Conservation (phyloP, 192 early-diverging fungal genomes). For the Jimgerdemannia flammicorona region DNA sequence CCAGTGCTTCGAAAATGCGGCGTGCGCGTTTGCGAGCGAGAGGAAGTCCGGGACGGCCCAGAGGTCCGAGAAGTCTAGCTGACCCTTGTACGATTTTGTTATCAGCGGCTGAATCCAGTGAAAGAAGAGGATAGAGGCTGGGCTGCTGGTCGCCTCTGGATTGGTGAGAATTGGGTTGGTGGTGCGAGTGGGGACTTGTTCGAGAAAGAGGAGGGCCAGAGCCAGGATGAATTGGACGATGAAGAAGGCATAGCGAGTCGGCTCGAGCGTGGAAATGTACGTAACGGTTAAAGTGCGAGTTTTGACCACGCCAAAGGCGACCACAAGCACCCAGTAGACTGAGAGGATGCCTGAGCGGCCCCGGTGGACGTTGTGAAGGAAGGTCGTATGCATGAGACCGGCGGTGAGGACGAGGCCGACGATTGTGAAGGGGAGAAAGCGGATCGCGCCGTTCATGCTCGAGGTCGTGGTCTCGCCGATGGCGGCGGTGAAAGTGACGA, state of each 20-base stretch:
- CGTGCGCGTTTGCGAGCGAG: neutral
- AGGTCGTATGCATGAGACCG: neutral
- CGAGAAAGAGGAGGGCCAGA: neutral
- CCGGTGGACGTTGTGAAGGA: neutral
- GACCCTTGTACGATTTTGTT: neutral
- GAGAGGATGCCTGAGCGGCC: neutral
- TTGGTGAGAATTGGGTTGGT: neutral
- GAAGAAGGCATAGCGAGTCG: neutral
- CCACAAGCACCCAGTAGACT: neutral
- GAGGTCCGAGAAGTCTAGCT: neutral
- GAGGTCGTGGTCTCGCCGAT: neutral
- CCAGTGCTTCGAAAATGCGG: slow-evolving; percentile 67
- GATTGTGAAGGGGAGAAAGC: neutral
- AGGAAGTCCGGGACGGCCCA: neutral
- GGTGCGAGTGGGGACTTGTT: neutral
- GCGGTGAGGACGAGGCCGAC: neutral
- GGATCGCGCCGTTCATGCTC: neutral
- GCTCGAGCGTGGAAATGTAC: neutral
- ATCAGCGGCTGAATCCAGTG: neutral
- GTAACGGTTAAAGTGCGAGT: neutral
- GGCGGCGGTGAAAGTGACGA: neutral
- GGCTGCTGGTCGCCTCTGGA: neutral
- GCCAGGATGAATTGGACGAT: neutral
- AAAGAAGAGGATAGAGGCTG: neutral
- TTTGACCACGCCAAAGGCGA: neutral